Evolutionary conservation across 306 rosid species (phyloP), one percentile per base, ranked within the genome.

Genomic region (Rosa rugosa): DNA sequence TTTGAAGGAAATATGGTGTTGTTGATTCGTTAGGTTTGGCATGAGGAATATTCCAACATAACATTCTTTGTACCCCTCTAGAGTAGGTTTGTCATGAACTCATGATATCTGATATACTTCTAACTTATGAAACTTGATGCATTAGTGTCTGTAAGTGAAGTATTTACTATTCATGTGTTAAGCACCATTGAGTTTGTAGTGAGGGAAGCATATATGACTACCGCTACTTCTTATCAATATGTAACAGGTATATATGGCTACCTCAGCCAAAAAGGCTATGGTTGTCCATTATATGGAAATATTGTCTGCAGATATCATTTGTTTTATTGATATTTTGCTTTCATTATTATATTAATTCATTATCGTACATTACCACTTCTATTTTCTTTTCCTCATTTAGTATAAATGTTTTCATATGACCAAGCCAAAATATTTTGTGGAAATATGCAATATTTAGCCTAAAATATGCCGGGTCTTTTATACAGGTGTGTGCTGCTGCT

Each of bases 401-500:
- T 63, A 31, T 60, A 13, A 11, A 62, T 62, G 67, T 62, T 62
- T 60, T 62, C 9, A 25, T 62, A 27, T 12, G 45, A 64, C 44
- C 2, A 64, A 14, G 5, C 20, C 45, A 64, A 64, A 59, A 60
- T 45, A 22, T 59, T 72, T 36, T 51, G 66, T 27, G 59, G 22
- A 64, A 38, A 47, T 70, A n/a, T 50, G 7, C 44, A 25, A 65
- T 22, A 36, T 46, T 20, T 56, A 8, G 68, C 40, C 63, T 76
- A 47, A 75, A 50, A 22, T 31, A 45, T 72, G 65, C 64, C 50
- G 38, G 75, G 66, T 64, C n/a, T 79, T 72, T 54, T 71, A 77
- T 80, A 78, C 89, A 95, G 99, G 98, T 90, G 75, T 89, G 94
- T 41, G 91, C 96, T 51, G 88, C 99, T 69, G 98, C 99, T 71